Evolutionary conservation across 805 yeast genomes (phyloP), one percentile per base, ranked within the genome.

Genomic region (Torulaspora gathmanii): DNA sequence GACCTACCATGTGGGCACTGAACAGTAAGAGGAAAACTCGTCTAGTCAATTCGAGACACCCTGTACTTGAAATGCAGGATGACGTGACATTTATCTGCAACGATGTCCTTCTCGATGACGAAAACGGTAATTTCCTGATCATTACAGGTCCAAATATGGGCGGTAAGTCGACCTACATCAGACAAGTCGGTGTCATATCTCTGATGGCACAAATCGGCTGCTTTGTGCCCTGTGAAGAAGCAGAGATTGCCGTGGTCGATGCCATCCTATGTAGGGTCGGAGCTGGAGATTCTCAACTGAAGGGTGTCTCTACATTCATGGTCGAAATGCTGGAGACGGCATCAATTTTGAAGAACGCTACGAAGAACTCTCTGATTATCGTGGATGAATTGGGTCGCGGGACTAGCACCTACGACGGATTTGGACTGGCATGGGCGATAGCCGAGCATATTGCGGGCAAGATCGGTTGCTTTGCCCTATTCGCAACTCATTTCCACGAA

Each of bases 111-210:
- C 70, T 93, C 45, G 69, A 72, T 11, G 78, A 79, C 38, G 76
- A 71, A 12, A 62, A 65, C 3, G 70, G 78, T 11, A 89, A 86
- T 47, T 91, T 93, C 57, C 72, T 80, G 6, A 84, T 93, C 16
- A 87, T 93, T 20, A 90, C 97, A 0, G 97, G 97, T 27, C 97
- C 97, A 29, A 90, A 90, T 62, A 90, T 90, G 97, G 97, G 97
- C 50, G 97, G 97, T 61, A 90, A 90, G 64, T 88, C 96, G 0
- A 90, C 97, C 0, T 90, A 86, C 63, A 88, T 90, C 40, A 75
- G 96, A 51, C 95, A 90, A 57, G 73, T 86, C 38, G 97, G 96
- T 10, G 93, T 85, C 1, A 83, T 89, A 44, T 82, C 93, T 2
- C 68, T 90, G 38, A 75, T 90, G 86, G 86, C 87, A 22, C 97